Evolutionary conservation across 2,329 filamentous ascomycete species (phyloP).

Genomic region (Rhytidhysteron rufulum): DNA sequence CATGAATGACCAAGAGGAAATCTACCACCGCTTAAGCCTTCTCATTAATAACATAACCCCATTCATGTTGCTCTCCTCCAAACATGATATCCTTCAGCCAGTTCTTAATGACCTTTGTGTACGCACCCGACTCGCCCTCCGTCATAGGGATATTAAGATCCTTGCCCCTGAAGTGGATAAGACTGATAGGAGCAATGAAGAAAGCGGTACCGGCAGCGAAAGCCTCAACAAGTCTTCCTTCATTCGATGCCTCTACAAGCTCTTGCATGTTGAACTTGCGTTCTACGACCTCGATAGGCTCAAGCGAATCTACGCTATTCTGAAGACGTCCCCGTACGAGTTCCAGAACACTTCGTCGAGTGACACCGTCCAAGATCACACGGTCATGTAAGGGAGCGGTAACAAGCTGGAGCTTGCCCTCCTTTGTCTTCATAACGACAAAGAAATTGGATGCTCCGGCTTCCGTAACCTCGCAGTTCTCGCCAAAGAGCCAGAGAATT

Average conservation of each 20-base stretch:
- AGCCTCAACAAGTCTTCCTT: slow-evolving; percentile 76
- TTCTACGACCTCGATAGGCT: slow-evolving; percentile 68
- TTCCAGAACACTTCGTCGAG: slow-evolving; percentile 74
- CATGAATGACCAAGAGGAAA: too few relatives aligned
- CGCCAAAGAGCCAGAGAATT: slow-evolving; percentile 89
- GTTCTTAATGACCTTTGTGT: slow-evolving; percentile 41
- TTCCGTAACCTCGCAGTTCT: slow-evolving; percentile 76
- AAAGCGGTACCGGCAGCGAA: slow-evolving; percentile 83
- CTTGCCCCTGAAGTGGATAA: slow-evolving; percentile 44
- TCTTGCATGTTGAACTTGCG: slow-evolving; percentile 78
- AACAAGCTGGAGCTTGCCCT: slow-evolving; percentile 65
- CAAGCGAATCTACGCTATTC: slow-evolving; percentile 25
- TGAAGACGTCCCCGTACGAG: slow-evolving; percentile 62
- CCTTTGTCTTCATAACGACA: slow-evolving; percentile 67
- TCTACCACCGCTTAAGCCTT: slow-evolving; percentile 6
- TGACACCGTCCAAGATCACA: slow-evolving; percentile 84
- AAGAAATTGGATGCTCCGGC: slow-evolving; percentile 93
- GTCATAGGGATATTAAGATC: slow-evolving; percentile 41
- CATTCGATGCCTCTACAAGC: slow-evolving; percentile 64
- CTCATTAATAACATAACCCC: slow-evolving; percentile 45
- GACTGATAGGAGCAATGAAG: slow-evolving; percentile 45
- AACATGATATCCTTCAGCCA: slow-evolving; percentile 51
- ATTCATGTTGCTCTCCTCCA: slow-evolving; percentile 44
- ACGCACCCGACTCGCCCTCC: slow-evolving; percentile 39
- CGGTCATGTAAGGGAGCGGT: slow-evolving; percentile 80